phyloP scores from a whole-genome alignment of 2,329 filamentous ascomycete species.

The Annulohypoxylon truncatum region DNA sequence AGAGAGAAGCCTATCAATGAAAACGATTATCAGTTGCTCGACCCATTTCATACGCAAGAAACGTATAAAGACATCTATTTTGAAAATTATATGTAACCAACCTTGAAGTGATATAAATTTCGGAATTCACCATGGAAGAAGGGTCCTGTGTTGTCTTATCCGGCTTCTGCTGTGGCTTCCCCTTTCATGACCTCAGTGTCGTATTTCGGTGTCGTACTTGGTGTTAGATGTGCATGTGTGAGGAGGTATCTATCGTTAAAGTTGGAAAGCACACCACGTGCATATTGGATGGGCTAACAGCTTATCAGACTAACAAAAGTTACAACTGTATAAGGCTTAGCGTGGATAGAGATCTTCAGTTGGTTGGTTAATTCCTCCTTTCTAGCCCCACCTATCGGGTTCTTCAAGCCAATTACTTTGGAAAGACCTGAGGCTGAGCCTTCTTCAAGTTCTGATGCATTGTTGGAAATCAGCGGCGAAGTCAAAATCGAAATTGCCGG shows the following conservation, averaged over 20 bases:
- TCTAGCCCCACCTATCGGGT: constrained; percentile 5
- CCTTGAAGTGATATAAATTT: background rate
- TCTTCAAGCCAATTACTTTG: constrained; percentile 17
- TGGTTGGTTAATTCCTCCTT: constrained; percentile 20
- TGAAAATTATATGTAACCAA: background rate
- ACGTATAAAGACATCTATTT: background rate
- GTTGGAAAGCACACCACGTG: background rate
- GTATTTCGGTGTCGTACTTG: constrained; percentile 15
- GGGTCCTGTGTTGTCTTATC: background rate
- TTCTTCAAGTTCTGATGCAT: constrained; percentile 26
- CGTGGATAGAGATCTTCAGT: constrained; percentile 12
- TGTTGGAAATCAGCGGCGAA: constrained; percentile 27
- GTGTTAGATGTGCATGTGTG: background rate
- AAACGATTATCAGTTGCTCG: background rate
- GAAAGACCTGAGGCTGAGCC: constrained; percentile 36
- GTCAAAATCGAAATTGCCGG: constrained; percentile 13
- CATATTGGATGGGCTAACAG: background rate
- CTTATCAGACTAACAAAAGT: constrained; percentile 19
- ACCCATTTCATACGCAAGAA: background rate
- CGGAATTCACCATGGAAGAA: no score
- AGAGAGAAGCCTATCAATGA: background rate
- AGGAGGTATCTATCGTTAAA: constrained; percentile 27
- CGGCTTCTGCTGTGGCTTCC: background rate
- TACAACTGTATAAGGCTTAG: constrained; percentile 38
- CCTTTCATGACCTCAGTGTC: constrained; percentile 15